phyloP scores from a whole-genome alignment of 2,329 filamentous ascomycete species.

The Chrysoporthe austroafricana region DNA sequence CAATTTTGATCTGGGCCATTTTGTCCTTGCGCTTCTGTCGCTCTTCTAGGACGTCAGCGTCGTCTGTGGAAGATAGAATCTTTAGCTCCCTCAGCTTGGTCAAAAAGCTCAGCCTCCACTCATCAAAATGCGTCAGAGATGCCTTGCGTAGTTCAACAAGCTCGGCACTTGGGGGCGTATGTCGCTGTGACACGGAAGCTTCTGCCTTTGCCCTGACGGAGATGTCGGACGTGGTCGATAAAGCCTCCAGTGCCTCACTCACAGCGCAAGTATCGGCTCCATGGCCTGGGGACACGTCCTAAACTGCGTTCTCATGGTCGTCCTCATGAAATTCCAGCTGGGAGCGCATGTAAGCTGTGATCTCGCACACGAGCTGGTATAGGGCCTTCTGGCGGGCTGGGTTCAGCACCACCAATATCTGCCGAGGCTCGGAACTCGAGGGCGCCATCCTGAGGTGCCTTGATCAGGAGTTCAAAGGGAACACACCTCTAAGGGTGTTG shows the following conservation, averaged over 20 bases:
- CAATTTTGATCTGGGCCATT: conserved; percentile 43
- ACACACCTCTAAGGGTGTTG: not conserved
- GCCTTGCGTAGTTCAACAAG: conserved; percentile 48
- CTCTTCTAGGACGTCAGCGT: conserved; percentile 49
- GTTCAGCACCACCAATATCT: conserved; percentile 59
- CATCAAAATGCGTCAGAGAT: conserved; percentile 71
- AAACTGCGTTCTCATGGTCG: not conserved
- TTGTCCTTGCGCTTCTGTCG: conserved; percentile 50
- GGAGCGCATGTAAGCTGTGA: conserved; percentile 57
- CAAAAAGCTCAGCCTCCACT: conserved; percentile 77
- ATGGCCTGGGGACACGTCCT: not conserved
- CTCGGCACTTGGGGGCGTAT: conserved; percentile 35
- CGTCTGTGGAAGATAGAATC: conserved; percentile 54
- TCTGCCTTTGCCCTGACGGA: conserved; percentile 17
- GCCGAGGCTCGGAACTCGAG: conserved; percentile 57
- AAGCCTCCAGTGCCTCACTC: conserved; percentile 33
- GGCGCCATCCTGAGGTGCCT: conserved; percentile 50
- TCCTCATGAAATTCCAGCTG: conserved; percentile 48
- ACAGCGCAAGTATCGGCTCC: not conserved
- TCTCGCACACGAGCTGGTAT: conserved; percentile 54
- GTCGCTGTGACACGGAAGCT: conserved; percentile 19
- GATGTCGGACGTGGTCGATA: conserved; percentile 30
- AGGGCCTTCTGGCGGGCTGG: conserved; percentile 55
- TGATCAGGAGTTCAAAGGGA: not conserved
- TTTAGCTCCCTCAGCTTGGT: conserved; percentile 69